These are phyloP conservation scores for Penicillium cinerascens DNA, from an alignment of 495 filamentous ascomycete species.

Conservation along the genomic window DNA sequence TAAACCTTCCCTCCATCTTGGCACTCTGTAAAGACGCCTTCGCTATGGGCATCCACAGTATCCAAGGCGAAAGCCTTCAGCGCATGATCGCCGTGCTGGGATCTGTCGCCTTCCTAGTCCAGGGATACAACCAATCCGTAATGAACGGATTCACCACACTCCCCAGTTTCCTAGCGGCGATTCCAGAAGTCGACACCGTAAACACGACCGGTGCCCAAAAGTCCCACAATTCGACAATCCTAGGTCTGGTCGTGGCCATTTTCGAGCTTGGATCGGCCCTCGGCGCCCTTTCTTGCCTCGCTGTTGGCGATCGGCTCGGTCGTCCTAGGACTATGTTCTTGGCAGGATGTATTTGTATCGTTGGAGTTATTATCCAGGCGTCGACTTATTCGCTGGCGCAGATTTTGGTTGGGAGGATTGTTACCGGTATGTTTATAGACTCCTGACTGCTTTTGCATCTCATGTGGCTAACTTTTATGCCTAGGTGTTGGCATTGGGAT, in stretches of 20 bases:
- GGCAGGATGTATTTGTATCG: conserved; percentile 6
- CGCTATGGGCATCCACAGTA: conserved; percentile 4
- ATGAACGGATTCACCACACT: conserved; percentile 19
- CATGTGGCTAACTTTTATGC: no score
- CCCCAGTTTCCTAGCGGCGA: conserved; percentile 7
- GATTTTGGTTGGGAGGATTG: conserved; percentile 8
- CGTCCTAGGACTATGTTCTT: conserved; percentile 8
- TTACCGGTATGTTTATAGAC: conserved; percentile 9
- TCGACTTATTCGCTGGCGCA: conserved; percentile 11
- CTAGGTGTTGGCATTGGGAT: conserved; percentile 9
- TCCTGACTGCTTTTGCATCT: no score
- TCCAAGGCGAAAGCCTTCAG: conserved; percentile 11
- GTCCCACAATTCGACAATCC: conserved; percentile 8
- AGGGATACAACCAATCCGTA: conserved; percentile 21
- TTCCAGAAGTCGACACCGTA: conserved; percentile 12
- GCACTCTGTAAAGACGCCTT: neutral
- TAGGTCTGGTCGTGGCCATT: conserved; percentile 13
- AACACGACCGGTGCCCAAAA: conserved; percentile 6
- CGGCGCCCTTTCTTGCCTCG: conserved; percentile 12
- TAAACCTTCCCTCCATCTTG: no score
- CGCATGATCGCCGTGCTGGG: conserved; percentile 11
- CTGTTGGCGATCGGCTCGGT: conserved; percentile 10
- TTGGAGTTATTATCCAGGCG: conserved; percentile 14
- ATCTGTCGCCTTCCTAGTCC: conserved; percentile 20
- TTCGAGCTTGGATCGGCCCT: conserved; percentile 14